Evolutionary conservation across 768 basidiomycete genomes (phyloP), one percentile per base, ranked within the genome.

Genomic region (Pulveroboletus sp.): DNA sequence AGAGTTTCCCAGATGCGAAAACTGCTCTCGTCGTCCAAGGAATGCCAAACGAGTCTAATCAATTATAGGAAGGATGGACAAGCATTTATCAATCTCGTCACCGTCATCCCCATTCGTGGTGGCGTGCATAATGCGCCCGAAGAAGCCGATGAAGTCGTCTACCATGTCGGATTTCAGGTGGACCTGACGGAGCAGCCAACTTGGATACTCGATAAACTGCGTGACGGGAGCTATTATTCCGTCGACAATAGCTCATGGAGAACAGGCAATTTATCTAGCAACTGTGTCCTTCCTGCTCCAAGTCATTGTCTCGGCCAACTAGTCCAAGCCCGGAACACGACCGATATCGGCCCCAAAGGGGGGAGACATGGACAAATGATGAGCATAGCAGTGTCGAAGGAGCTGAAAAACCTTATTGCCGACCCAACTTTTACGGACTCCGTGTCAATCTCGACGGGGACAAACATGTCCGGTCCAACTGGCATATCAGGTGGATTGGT

Each of bases 81-180:
- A 19, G 80, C 92, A 2, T 98, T 98, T 68, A 82, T 89, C 69
- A 99, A 98, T 63, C 82, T 95, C 49, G 83, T 98, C 55, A 89
- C 89, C 20, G 79, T 97, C 60, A 88, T 98, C 31, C 95, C 96
- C 16, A 78, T 97, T 50, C 64, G 75, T 0, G 90, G 86, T 8
- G 89, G 81, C 49, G 73, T 59, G 50, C 56, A 49, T 68, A 76
- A 64, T 61, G 56, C 26, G 35, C 69, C 55, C 55, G 76, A 81
- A 36, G 85, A 83, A 55, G 76, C 76, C 31, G 80, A 82, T 46
- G 86, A 94, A 38, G 76, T 89, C 34, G 83, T 81, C 9, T 95
- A 87, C 64, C 86, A 90, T 60, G 85, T 99, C 43, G 96, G 96
- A 1, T 98, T 99, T 75, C 93, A 99, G 69, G 88, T 96, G 47